A percentile compares a stretch with the other conserved stretches of the same genome.
These are phyloP conservation scores for Raffaelea albimanens DNA, from an alignment of 2,329 filamentous ascomycete species.

Conservation along the genomic window DNA sequence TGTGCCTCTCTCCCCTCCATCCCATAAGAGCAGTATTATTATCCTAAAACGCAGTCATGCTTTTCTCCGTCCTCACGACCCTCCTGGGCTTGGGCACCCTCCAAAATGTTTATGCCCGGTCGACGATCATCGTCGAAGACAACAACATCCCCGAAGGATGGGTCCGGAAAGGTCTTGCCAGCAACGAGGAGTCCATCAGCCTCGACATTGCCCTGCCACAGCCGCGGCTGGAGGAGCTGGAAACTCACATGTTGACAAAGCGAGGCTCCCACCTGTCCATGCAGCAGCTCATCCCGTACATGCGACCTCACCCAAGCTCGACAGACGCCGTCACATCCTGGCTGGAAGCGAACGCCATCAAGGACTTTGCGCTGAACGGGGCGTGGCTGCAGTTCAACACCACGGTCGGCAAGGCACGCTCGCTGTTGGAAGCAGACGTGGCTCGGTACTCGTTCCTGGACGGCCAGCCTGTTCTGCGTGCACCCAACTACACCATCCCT, in stretches of 20 bases:
- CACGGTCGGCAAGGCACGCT: conserved; percentile 27
- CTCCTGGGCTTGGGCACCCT: too few species aligned
- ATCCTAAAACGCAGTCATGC: too few species aligned
- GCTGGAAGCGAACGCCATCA: conserved; percentile 29
- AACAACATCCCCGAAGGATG: conserved; percentile 3
- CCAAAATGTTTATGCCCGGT: too few species aligned
- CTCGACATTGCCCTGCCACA: conserved; percentile 9
- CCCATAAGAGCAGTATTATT: too few species aligned
- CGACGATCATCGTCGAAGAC: background rate
- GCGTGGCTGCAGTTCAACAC: conserved; percentile 34
- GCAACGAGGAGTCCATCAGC: background rate
- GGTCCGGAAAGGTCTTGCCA: conserved; percentile 1
- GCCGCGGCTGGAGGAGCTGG: conserved; percentile 4
- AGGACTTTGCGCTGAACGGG: conserved; percentile 21
- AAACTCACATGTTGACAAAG: conserved; percentile 1
- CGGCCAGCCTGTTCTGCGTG: conserved; percentile 27
- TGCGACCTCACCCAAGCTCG: conserved; percentile 23
- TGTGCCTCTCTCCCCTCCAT: too few species aligned
- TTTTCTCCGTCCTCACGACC: too few species aligned
- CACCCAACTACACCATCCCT: conserved; percentile 35
- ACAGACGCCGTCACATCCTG: conserved; percentile 29
- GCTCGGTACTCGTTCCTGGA: conserved; percentile 30
- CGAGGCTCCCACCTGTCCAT: conserved; percentile 18
- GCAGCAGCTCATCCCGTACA: conserved; percentile 26
- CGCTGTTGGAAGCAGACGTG: conserved; percentile 31